Evolutionary conservation across 2,329 filamentous ascomycete genomes (phyloP), one percentile per base, ranked within the genome.

Genomic region (Aspergillus bombycis): DNA sequence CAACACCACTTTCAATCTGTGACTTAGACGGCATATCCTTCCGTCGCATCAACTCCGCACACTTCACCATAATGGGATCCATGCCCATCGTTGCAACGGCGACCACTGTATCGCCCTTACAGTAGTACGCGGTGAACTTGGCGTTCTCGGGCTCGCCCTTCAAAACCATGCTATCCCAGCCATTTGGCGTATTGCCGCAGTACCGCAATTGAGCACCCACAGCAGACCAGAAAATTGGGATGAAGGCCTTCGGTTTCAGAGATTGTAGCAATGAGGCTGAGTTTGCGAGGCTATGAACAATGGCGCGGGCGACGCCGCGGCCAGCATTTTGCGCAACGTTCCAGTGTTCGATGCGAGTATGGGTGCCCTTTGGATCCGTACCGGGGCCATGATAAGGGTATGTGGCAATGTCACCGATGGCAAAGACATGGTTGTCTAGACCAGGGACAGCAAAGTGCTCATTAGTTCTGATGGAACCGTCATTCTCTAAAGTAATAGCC

Each of bases 171-270:
- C 96, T 93, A 74, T 99, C 95, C 82, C 88, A 98, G 0, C 94
- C 94, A 60, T 87, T 86, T 0, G 83, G 80, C 0, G 94, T 93
- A 81, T 94, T 95, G 14, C 95, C 95, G 74, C 93, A 97, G 83
- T 99, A 99, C 53, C 95, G 88, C 71, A 99, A 79, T 80, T 99
- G 95, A 7, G 89, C 86, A 6, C 94, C 93, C 6, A 99, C 82
- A 0, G 95, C 95, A 1, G 93, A 97, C 95, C 95, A 99, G 83
- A 99, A 99, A 57, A 99, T 87, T 0, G 95, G 95, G 62, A 95
- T 94, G 79, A 97, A 97, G 2, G 87, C 83, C 70, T 91, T 88
- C 0, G 88, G 83, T 66, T 84, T 83, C 53, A 84, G 77, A 9
- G 84, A 70, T 3, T 67, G 67, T 79, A 73, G 63, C 1, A 71